These are phyloP conservation scores for Hygrophoropsis aurantiaca DNA, from an alignment of 768 basidiomycete genomes.

Conservation along the genomic window DNA sequence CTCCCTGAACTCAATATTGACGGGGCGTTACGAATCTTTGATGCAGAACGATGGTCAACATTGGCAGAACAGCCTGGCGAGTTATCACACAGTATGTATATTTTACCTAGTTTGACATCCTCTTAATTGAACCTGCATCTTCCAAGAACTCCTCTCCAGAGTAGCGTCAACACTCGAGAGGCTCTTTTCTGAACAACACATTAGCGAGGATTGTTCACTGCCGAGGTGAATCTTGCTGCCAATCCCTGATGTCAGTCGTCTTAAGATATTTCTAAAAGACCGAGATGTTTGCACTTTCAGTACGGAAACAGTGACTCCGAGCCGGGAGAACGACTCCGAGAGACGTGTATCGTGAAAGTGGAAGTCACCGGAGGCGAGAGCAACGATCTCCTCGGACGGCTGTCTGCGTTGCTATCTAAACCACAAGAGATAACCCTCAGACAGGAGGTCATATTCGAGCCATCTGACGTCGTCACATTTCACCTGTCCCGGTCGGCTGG, in stretches of 20 bases:
- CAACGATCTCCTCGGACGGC: conserved; percentile 60
- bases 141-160: conserved; percentile 49
- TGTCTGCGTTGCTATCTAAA: conserved; percentile 34
- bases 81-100: conserved; percentile 38
- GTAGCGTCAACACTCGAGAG: conserved; percentile 46
- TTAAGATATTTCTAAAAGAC: conserved; percentile 20
- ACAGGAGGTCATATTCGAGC: conserved; percentile 60
- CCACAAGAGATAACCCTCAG: conserved; percentile 25
- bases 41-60: conserved; percentile 39
- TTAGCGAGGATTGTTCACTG: conserved; percentile 28
- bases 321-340: conserved; percentile 26
- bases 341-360: conserved; percentile 52
- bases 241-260: not conserved
- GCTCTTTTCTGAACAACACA: conserved; percentile 38
- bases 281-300: conserved; percentile 54
- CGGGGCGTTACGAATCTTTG: conserved; percentile 46
- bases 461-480: conserved; percentile 67
- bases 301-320: conserved; percentile 49
- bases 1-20: conserved; percentile 57
- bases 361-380: conserved; percentile 40
- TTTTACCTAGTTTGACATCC: not conserved
- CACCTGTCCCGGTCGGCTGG: conserved; percentile 36
- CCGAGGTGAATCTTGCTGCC: conserved; percentile 28
- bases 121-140: conserved; percentile 5
- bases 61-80: conserved; percentile 39